Percentiles rank a stretch among this genome's conserved stretches.
Evolutionary conservation across 2,329 filamentous ascomycete species (phyloP).

Genomic region (Alternaria triticina): DNA sequence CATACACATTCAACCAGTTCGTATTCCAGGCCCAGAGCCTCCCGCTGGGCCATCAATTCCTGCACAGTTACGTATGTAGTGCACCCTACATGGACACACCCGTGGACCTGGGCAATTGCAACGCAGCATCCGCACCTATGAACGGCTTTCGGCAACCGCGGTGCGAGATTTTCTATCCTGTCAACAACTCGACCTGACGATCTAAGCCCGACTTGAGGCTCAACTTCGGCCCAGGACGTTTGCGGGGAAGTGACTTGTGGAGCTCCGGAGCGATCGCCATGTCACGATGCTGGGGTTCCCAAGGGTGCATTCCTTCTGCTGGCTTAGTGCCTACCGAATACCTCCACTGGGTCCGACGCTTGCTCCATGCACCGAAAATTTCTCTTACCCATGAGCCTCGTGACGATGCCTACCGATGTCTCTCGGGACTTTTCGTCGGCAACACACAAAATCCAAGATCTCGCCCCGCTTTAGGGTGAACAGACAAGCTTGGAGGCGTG

Average conservation of each 20-base stretch:
- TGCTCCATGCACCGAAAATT: conserved; percentile 13
- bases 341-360: conserved; percentile 12
- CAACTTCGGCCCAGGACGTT: conserved; percentile 14
- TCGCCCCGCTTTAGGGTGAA: conserved; percentile 2
- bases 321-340: conserved; percentile 7
- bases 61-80: neutral
- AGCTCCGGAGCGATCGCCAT: conserved; percentile 10
- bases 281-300: conserved; percentile 2
- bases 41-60: neutral
- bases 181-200: conserved; percentile 3
- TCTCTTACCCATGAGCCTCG: conserved; percentile 13
- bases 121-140: neutral
- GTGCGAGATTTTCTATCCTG: neutral
- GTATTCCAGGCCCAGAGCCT: neutral
- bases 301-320: neutral
- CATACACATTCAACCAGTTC: neutral
- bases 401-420: conserved; percentile 7
- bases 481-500: neutral
- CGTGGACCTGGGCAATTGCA: neutral
- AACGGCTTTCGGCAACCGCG: neutral
- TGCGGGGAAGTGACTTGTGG: conserved; percentile 17
- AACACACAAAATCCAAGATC: neutral
- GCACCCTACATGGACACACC: neutral
- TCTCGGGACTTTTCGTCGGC: conserved; percentile 13
- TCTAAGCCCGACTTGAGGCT: conserved; percentile 4